phyloP scores from a whole-genome alignment of 331 rosid genomes.

The Rhamnella rubrinervis region DNA sequence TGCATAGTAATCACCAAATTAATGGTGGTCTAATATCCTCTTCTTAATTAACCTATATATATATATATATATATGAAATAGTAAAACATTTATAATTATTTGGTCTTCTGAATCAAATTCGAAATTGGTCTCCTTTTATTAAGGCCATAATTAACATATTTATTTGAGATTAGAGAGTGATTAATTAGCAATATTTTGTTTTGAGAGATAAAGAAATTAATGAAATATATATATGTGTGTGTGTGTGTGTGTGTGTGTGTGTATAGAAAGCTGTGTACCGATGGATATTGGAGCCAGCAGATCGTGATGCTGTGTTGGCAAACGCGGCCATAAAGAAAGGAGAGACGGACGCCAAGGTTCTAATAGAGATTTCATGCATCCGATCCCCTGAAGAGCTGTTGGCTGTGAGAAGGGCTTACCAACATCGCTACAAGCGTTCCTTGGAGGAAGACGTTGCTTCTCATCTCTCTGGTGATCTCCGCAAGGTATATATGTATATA shows the following conservation, averaged over 20 bases:
- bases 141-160: too few species aligned
- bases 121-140: too few species aligned
- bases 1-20: too few species aligned
- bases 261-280: slow-evolving; percentile 72
- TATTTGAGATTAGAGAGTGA: too few species aligned
- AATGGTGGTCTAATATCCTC: too few species aligned
- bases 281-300: slow-evolving; percentile 79
- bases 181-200: too few species aligned
- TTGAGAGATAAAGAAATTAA: too few species aligned
- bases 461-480: slow-evolving; percentile 55
- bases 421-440: slow-evolving; percentile 57
- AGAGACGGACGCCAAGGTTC: slow-evolving; percentile 36
- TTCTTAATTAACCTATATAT: too few species aligned
- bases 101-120: too few species aligned
- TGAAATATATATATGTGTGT: too few species aligned
- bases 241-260: background rate
- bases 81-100: too few species aligned
- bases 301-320: slow-evolving; percentile 70
- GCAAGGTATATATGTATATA: slow-evolving; percentile 48
- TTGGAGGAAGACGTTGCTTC: slow-evolving; percentile 80
- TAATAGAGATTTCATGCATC: slow-evolving; percentile 67
- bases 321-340: slow-evolving; percentile 50
- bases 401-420: slow-evolving; percentile 64
- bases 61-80: too few species aligned
- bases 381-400: slow-evolving; percentile 67